Evolutionary conservation across 805 yeast genomes (phyloP).

Genomic region (Yarrowia keelungensis): DNA sequence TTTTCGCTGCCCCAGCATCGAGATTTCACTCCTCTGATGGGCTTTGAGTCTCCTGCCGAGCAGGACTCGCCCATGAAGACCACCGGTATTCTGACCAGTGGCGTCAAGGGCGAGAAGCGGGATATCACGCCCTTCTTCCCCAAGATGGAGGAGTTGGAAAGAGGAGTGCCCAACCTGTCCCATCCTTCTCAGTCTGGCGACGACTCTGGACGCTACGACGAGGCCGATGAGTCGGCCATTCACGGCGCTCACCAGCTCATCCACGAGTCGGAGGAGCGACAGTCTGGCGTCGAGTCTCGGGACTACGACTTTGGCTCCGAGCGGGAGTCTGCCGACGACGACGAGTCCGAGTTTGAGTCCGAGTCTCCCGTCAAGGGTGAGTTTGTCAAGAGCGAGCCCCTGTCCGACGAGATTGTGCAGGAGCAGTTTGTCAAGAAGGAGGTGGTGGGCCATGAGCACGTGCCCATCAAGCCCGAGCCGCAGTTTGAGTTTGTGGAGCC

Average conservation of each 20-base stretch:
- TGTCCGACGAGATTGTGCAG: background rate
- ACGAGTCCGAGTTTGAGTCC: slow-evolving; percentile 3
- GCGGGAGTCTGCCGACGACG: background rate
- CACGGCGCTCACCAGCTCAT: background rate
- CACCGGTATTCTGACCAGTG: slow-evolving; percentile 16
- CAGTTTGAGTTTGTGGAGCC: slow-evolving; percentile 20
- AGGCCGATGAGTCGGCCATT: slow-evolving; percentile 9
- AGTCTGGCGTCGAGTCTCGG: background rate
- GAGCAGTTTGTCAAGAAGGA: slow-evolving; percentile 21
- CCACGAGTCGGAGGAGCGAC: background rate
- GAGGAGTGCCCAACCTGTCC: background rate
- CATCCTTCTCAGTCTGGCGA: background rate
- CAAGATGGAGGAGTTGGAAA: slow-evolving; percentile 22
- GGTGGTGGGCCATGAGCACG: background rate
- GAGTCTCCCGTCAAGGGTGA: slow-evolving; percentile 13
- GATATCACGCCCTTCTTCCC: slow-evolving; percentile 32
- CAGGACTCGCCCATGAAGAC: slow-evolving; percentile 32
- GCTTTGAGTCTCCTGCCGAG: slow-evolving; percentile 30
- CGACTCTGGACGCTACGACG: slow-evolving; percentile 11
- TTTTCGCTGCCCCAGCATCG: slow-evolving; percentile 26
- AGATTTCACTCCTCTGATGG: slow-evolving; percentile 34
- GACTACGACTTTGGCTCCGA: slow-evolving; percentile 13
- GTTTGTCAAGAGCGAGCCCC: slow-evolving; percentile 5
- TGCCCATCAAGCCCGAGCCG: slow-evolving; percentile 16
- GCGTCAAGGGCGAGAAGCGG: slow-evolving; percentile 23